Base-by-base conservation (phyloP, 2,329 filamentous ascomycete species). In the Mariannaea elegans region DNA sequence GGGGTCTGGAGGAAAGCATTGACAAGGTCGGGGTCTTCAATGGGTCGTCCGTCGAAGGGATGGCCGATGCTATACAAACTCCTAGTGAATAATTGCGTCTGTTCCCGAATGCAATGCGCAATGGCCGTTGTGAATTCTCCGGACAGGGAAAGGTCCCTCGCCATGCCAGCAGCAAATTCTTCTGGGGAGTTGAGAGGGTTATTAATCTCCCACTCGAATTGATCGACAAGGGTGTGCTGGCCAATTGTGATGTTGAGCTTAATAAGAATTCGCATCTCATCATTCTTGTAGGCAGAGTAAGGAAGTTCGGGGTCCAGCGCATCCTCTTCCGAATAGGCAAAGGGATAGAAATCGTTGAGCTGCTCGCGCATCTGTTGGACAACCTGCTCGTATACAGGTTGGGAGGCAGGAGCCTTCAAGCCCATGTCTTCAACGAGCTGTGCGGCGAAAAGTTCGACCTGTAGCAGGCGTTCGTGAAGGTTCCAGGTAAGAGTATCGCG, bases 401-500 rank as follows among this genome's bases (percentile, higher is more conserved):
- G 84, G 7, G 85, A 82, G 10, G 90, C 85, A 47, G 92, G 89
- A 32, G 90, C 85, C 69, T 94, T 90, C 24, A 91, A 78, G 3
- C 93, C 92, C 72, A 99, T 86, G 73, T 99, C 95, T 76, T 99
- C 95, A 6, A 98, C 87, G 18, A 99, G 82, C 74, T 95, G 93
- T 59, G 92, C 88, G 1, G 94, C 92, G 75, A 98, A 98, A 10
- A 95, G 77, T 57, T 97, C 90, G 18, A 90, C 87, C 19, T 87
- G 84, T 3, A 96, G 86, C 12, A 95, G 84, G 59, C 94, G 90
- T 75, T 99, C 95, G 78, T 97, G 92, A 32, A 98, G 83, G 76
- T 99, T 99, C 94, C 94, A 99, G 3, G 95, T 98, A 68, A 99
- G 97, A 1, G 95, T 98, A 76, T 99, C 95, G 75, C 95, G 91